Conservation (phyloP, 345 rosid species). For the Corymbia maculata region DNA sequence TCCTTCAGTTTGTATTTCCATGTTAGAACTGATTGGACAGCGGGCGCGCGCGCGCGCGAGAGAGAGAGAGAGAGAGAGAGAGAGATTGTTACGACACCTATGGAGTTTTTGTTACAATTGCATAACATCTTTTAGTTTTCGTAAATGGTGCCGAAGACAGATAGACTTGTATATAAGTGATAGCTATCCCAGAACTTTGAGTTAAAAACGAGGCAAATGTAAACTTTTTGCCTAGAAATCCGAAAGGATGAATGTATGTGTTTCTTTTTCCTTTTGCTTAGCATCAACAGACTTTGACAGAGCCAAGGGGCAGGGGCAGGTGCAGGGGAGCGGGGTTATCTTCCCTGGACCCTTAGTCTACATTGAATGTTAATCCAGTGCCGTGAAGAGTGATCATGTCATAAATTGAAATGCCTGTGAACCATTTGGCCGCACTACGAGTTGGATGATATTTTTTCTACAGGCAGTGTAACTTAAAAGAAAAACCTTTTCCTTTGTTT, state of each 20-base stretch:
- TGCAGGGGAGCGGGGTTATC: neutral
- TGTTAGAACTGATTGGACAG: neutral
- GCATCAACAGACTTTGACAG: neutral
- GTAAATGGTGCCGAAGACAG: neutral
- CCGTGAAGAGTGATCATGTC: neutral
- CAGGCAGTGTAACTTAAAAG: neutral
- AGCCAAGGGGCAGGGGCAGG: neutral
- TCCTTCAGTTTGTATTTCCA: neutral
- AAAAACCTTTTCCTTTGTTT: neutral
- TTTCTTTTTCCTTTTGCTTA: neutral
- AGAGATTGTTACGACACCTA: neutral
- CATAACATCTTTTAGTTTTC: neutral
- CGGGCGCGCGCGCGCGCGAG: neutral
- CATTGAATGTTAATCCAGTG: constrained; percentile 12
- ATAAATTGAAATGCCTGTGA: neutral
- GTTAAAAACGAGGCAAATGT: neutral
- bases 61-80: neutral
- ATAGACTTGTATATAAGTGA: neutral
- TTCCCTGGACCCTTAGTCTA: neutral
- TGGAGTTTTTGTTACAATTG: neutral
- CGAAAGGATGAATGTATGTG: neutral
- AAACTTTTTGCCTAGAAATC: neutral
- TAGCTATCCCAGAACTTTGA: neutral
- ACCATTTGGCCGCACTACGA: constrained; percentile 28
- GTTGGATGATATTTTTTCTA: neutral